These are phyloP conservation scores for Rhizopogon sp. DNA, from an alignment of 768 basidiomycete species.

Conservation along the genomic window DNA sequence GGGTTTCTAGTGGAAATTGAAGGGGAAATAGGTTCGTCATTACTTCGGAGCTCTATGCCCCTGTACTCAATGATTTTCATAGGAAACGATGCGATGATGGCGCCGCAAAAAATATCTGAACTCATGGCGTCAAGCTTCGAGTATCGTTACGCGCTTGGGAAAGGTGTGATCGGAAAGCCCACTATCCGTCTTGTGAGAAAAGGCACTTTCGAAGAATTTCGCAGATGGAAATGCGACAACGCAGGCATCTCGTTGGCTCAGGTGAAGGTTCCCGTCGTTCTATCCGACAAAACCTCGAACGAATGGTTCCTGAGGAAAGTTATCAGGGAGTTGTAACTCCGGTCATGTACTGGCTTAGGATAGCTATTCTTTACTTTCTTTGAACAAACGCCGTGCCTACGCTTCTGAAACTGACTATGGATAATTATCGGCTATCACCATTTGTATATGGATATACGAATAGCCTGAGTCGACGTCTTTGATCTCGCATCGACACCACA, in stretches of 20 bases:
- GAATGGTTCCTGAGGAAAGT: slow-evolving; percentile 18
- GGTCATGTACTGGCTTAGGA: too few relatives aligned
- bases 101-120: neutral
- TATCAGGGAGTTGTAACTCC: slow-evolving; percentile 5
- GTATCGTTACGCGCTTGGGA: neutral
- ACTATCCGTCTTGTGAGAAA: slow-evolving; percentile 5
- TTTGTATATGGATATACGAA: too few relatives aligned
- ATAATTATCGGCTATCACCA: too few relatives aligned
- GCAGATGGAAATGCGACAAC: neutral
- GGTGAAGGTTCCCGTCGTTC: slow-evolving; percentile 5
- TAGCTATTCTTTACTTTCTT: too few relatives aligned
- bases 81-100: neutral
- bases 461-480: too few relatives aligned
- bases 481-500: too few relatives aligned
- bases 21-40: slow-evolving; percentile 4
- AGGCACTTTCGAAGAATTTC: slow-evolving; percentile 3
- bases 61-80: neutral
- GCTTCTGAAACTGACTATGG: too few relatives aligned
- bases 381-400: too few relatives aligned
- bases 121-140: neutral
- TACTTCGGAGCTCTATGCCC: neutral
- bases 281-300: neutral
- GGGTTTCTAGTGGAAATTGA: slow-evolving; percentile 5
- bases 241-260: neutral
- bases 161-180: neutral